These are phyloP conservation scores for Rhizopogon vinicolor DNA, from an alignment of 768 basidiomycete genomes.

Conservation along the genomic window DNA sequence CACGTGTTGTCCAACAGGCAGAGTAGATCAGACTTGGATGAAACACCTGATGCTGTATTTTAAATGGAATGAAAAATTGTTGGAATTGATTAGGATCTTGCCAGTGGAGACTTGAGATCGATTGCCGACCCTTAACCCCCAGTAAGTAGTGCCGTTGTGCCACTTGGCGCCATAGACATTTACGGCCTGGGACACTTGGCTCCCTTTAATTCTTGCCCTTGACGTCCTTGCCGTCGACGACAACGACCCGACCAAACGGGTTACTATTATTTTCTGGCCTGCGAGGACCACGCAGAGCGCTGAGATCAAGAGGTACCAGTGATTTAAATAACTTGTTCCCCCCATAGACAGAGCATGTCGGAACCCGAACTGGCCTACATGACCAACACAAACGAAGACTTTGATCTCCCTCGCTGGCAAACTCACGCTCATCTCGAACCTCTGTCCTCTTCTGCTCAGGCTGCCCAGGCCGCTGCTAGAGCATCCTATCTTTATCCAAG, in stretches of 20 bases:
- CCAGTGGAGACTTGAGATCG: slow-evolving; percentile 4
- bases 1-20: background rate
- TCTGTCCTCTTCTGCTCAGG: slow-evolving; percentile 56
- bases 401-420: slow-evolving; percentile 63
- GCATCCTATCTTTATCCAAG: slow-evolving; percentile 50
- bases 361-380: slow-evolving; percentile 75
- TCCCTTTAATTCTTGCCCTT: slow-evolving; percentile 9
- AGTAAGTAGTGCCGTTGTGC: slow-evolving; percentile 11
- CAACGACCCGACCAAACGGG: slow-evolving; percentile 7
- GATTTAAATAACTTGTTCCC: background rate
- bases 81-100: slow-evolving; percentile 5
- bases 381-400: slow-evolving; percentile 75
- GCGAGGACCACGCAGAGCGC: slow-evolving; percentile 2
- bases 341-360: slow-evolving; percentile 44
- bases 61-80: background rate
- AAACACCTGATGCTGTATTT: background rate
- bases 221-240: slow-evolving; percentile 13
- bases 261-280: background rate
- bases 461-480: slow-evolving; percentile 42
- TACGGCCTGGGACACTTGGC: slow-evolving; percentile 8
- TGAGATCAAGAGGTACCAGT: slow-evolving; percentile 1
- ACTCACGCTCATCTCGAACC: slow-evolving; percentile 40
- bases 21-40: background rate
- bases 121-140: slow-evolving; percentile 28
- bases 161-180: slow-evolving; percentile 8